These are phyloP conservation scores for Cercospora sp. DNA, from an alignment of 2,329 filamentous ascomycete genomes.

Conservation along the genomic window DNA sequence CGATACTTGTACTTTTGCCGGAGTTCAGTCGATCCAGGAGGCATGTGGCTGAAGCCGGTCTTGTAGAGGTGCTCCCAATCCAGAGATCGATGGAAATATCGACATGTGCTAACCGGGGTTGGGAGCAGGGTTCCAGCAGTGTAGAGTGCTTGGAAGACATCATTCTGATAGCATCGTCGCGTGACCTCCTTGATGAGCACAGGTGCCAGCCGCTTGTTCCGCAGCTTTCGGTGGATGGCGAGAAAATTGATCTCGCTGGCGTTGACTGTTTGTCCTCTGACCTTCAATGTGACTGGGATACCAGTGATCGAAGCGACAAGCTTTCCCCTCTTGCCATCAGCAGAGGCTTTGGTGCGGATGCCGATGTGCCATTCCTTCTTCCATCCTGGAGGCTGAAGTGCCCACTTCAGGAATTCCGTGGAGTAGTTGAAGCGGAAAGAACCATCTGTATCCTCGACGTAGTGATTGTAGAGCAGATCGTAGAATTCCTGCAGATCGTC, in stretches of 20 bases:
- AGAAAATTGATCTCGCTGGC: constrained; percentile 97
- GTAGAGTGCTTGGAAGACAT: constrained; percentile 93
- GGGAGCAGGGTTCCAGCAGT: constrained; percentile 90
- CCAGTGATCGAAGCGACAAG: constrained; percentile 95
- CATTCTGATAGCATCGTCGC: constrained; percentile 80
- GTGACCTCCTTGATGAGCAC: constrained; percentile 98
- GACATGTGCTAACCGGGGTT: constrained; percentile 85
- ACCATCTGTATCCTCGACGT: constrained; percentile 94
- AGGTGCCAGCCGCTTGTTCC: constrained; percentile 85
- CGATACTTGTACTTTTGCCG: constrained; percentile 85
- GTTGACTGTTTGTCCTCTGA: constrained; percentile 72
- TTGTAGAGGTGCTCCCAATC: constrained; percentile 97
- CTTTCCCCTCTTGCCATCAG: constrained; percentile 68
- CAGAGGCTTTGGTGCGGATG: constrained; percentile 63
- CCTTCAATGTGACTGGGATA: constrained; percentile 78
- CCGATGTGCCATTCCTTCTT: constrained; percentile 92
- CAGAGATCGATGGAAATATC: constrained; percentile 91
- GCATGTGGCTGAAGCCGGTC: constrained; percentile 88
- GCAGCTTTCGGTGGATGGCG: constrained; percentile 96
- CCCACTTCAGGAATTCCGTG: constrained; percentile 84
- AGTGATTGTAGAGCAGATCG: constrained; percentile 87
- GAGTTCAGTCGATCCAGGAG: constrained; percentile 76
- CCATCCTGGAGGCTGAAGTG: constrained; percentile 92
- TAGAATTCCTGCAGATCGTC: constrained; percentile 83
- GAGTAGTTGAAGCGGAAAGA: constrained; percentile 99